phyloP scores from a whole-genome alignment of 306 rosid genomes.

The Abrus pulchellus region DNA sequence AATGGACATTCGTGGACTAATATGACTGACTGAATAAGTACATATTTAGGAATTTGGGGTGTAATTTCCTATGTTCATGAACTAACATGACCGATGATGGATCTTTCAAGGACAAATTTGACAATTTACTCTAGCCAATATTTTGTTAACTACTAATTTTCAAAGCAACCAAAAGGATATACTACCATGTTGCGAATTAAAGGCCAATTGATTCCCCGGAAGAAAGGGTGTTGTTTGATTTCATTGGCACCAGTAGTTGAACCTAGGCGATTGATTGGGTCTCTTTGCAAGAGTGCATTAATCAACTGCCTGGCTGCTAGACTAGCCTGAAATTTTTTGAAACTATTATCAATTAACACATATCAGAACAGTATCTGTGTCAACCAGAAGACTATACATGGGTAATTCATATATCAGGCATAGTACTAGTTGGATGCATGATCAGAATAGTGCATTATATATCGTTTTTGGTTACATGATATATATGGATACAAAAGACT shows the following conservation, averaged over 20 bases:
- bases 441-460: constrained; percentile 1
- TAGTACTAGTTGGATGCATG: constrained; percentile 35
- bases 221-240: constrained; percentile 90
- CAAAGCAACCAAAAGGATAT: constrained; percentile 28
- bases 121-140: neutral
- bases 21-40: neutral
- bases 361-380: constrained; percentile 22
- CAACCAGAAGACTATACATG: neutral
- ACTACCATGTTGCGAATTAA: constrained; percentile 89
- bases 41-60: neutral
- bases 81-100: neutral
- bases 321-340: constrained; percentile 70
- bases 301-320: constrained; percentile 90
- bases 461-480: neutral
- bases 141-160: constrained; percentile 28
- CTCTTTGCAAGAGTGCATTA: constrained; percentile 90
- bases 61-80: neutral
- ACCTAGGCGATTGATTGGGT: constrained; percentile 78
- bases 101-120: neutral
- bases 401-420: neutral
- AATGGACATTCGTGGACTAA: neutral
- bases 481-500: neutral
- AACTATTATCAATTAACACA: constrained; percentile 38
- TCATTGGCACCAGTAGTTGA: constrained; percentile 80
- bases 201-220: constrained; percentile 93